Evolutionary conservation across 2,329 filamentous ascomycete species (phyloP).

Genomic region (Calycina marina): DNA sequence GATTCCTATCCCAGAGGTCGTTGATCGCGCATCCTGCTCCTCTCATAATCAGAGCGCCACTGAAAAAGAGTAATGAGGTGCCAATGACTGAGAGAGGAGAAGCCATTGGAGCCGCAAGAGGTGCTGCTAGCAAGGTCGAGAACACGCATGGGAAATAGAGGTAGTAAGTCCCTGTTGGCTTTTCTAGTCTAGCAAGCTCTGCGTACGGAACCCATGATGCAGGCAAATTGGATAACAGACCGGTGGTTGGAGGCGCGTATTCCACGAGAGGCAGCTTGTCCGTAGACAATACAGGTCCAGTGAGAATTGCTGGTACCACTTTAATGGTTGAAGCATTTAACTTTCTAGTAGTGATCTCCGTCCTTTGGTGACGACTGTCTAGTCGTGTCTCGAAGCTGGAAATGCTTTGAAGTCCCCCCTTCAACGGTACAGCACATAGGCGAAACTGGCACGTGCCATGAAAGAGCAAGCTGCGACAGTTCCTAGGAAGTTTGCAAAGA

Average conservation of each 20-base stretch:
- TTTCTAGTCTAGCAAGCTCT: conserved; percentile 69
- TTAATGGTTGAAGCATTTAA: no score
- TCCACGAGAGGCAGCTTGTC: background rate
- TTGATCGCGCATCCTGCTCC: conserved; percentile 82
- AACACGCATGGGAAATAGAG: conserved; percentile 78
- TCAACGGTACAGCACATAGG: no score
- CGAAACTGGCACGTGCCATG: no score
- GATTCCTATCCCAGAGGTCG: conserved; percentile 78
- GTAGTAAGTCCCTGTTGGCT: conserved; percentile 70
- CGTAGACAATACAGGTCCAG: background rate
- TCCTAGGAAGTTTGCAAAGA: background rate
- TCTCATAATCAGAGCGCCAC: conserved; percentile 71
- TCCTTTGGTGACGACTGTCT: no score
- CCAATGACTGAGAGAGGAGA: conserved; percentile 45
- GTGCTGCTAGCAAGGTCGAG: conserved; percentile 67
- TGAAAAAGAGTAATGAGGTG: conserved; percentile 55
- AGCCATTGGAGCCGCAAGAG: conserved; percentile 46
- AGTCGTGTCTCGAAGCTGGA: no score
- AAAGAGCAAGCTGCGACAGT: background rate
- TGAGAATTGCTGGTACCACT: background rate
- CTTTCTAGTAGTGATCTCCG: no score
- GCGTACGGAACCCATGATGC: conserved; percentile 62
- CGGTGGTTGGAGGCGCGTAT: conserved; percentile 44
- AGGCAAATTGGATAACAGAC: conserved; percentile 57
- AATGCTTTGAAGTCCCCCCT: no score